Evolutionary conservation across 495 filamentous ascomycete species (phyloP).

Genomic region (Hyaloscypha hepaticicola): DNA sequence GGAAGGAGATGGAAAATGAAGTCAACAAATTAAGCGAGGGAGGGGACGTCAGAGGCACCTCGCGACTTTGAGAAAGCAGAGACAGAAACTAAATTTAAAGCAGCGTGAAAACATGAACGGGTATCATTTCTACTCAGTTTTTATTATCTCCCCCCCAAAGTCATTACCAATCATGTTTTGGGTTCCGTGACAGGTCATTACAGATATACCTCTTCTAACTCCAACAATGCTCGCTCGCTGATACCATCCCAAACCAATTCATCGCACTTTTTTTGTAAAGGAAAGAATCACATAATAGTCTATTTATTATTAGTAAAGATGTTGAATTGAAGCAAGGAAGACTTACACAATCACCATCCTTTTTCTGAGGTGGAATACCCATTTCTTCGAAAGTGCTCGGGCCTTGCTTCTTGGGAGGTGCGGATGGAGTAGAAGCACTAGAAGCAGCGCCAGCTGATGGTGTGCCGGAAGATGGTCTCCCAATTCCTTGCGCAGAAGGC

Average conservation of each 20-base stretch:
- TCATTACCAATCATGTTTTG: not conserved
- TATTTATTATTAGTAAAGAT: constrained; percentile 4
- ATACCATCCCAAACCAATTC: not conserved
- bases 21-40: not conserved
- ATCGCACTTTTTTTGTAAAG: not conserved
- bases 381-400: constrained; percentile 98
- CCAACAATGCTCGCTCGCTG: constrained; percentile 25
- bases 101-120: constrained; percentile 9
- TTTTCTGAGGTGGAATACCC: constrained; percentile 80
- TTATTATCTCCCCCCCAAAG: not conserved
- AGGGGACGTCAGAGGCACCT: not conserved
- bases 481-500: constrained; percentile 5
- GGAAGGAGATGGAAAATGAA: not conserved
- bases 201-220: constrained; percentile 3
- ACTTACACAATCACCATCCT: constrained; percentile 90
- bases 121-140: constrained; percentile 32
- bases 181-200: not conserved
- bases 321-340: not conserved
- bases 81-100: no score
- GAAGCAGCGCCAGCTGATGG: not conserved
- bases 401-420: constrained; percentile 53
- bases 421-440: not conserved
- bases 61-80: not conserved
- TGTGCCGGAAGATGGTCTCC: constrained; percentile 13
- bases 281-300: constrained; percentile 27